Evolutionary conservation across 2,329 filamentous ascomycete genomes (phyloP).

Genomic region (Emergomyces orientalis): DNA sequence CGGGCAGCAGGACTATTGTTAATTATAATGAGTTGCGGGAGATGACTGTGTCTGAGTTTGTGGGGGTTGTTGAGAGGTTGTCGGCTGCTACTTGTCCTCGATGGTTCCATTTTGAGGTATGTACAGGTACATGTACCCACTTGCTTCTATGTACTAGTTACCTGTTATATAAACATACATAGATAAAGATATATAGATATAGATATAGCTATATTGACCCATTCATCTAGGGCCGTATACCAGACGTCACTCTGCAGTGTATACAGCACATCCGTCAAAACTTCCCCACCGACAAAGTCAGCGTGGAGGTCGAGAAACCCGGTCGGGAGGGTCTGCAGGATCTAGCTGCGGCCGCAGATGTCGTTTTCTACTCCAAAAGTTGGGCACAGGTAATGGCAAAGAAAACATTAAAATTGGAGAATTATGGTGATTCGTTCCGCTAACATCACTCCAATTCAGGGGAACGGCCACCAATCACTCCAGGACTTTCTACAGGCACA

Average conservation of each 20-base stretch:
- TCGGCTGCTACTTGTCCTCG: constrained; percentile 13
- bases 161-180: neutral
- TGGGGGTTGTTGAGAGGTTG: constrained; percentile 29
- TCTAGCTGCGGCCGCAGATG: constrained; percentile 54
- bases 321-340: constrained; percentile 49
- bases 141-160: neutral
- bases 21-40: constrained; percentile 60
- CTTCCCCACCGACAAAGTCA: constrained; percentile 45
- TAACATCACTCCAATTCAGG: constrained; percentile 14
- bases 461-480: constrained; percentile 37
- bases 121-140: constrained; percentile 16
- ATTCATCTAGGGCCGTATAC: constrained; percentile 49
- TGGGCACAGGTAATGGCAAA: constrained; percentile 55
- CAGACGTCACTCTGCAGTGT: constrained; percentile 51
- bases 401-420: neutral
- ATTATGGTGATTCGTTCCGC: neutral
- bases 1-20: constrained; percentile 58
- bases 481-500: constrained; percentile 44
- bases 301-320: constrained; percentile 66
- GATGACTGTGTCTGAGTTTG: constrained; percentile 57
- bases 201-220: neutral
- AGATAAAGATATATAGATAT: neutral
- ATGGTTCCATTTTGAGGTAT: constrained; percentile 67
- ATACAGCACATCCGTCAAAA: constrained; percentile 46
- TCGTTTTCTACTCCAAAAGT: constrained; percentile 62